Conservation (phyloP, 1,139 yeast genomes). For the Kodamaea arcana region DNA sequence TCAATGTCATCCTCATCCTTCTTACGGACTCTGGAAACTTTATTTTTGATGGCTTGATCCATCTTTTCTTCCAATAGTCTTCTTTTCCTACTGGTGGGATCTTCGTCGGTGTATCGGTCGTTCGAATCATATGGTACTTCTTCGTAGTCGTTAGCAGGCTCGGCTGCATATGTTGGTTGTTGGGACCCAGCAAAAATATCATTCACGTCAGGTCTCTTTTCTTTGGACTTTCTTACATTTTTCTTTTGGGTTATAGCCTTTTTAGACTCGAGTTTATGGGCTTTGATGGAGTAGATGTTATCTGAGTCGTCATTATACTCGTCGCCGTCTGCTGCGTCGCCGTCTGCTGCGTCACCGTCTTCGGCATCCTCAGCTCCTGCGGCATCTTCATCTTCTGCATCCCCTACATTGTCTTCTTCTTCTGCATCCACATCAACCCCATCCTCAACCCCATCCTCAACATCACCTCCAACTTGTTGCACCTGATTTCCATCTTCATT, state of each 20-base stretch:
- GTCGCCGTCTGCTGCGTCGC: constrained; percentile 15
- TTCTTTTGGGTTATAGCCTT: constrained; percentile 36
- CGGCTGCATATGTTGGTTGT: constrained; percentile 5
- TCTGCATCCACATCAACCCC: constrained; percentile 9
- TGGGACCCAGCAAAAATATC: constrained; percentile 7
- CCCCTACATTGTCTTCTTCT: constrained; percentile 8
- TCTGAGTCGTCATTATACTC: constrained; percentile 22
- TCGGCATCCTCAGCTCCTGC: neutral
- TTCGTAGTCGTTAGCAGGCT: constrained; percentile 7
- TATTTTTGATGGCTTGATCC: constrained; percentile 69
- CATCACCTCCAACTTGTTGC: constrained; percentile 3
- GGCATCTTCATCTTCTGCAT: constrained; percentile 3
- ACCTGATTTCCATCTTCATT: neutral
- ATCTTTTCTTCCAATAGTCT: constrained; percentile 77
- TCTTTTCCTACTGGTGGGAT: constrained; percentile 55
- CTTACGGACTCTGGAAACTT: constrained; percentile 53
- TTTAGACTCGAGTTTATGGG: constrained; percentile 25
- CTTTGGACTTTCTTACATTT: constrained; percentile 28
- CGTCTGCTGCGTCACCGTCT: constrained; percentile 7
- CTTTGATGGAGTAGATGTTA: constrained; percentile 28
- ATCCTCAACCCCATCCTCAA: constrained; percentile 8
- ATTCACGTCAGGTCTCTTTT: constrained; percentile 10
- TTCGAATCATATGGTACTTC: constrained; percentile 6
- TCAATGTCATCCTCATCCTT: constrained; percentile 90
- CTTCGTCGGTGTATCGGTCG: constrained; percentile 31